Evolutionary conservation across 2,329 filamentous ascomycete species (phyloP).

Genomic region (Dissoconium aciculare): DNA sequence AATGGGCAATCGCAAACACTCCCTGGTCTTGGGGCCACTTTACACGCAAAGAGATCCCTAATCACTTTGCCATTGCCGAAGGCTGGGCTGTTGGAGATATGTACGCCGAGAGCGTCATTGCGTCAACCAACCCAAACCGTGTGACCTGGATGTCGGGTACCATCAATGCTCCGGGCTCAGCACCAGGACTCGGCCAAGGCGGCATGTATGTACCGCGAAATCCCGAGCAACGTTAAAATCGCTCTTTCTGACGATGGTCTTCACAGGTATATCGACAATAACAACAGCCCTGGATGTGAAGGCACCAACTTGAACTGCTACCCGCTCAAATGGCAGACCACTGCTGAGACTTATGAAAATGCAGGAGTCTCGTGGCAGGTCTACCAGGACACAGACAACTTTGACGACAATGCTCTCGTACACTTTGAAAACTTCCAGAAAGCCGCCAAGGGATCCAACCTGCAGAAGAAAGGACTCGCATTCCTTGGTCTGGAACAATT

Average conservation of each 20-base stretch:
- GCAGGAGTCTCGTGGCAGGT: conserved; percentile 29
- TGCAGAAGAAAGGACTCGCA: conserved; percentile 32
- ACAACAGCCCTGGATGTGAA: conserved; percentile 33
- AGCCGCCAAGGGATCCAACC: conserved; percentile 26
- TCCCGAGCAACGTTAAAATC: too few species aligned
- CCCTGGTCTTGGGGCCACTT: conserved; percentile 40
- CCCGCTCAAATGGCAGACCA: conserved; percentile 38
- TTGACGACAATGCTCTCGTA: conserved; percentile 36
- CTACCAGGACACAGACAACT: conserved; percentile 27
- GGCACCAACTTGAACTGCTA: conserved; percentile 35
- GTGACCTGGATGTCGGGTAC: conserved; percentile 38
- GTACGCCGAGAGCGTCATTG: conserved; percentile 39
- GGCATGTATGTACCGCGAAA: too few species aligned
- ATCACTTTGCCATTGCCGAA: conserved; percentile 41
- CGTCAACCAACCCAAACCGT: conserved; percentile 39
- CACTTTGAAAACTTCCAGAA: conserved; percentile 41
- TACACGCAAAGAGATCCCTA: conserved; percentile 38
- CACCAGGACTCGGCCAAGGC: conserved; percentile 24
- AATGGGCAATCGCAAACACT: conserved; percentile 41
- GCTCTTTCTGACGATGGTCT: too few species aligned
- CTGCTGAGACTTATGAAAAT: conserved; percentile 37
- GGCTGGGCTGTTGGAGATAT: conserved; percentile 42
- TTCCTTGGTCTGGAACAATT: conserved; percentile 36
- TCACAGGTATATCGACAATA: conserved; percentile 21
- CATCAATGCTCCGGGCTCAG: conserved; percentile 37